Evolutionary conservation across 106 monocot genomes (phyloP), one percentile per base, ranked within the genome.

Genomic region (Cymbidium sinense): DNA sequence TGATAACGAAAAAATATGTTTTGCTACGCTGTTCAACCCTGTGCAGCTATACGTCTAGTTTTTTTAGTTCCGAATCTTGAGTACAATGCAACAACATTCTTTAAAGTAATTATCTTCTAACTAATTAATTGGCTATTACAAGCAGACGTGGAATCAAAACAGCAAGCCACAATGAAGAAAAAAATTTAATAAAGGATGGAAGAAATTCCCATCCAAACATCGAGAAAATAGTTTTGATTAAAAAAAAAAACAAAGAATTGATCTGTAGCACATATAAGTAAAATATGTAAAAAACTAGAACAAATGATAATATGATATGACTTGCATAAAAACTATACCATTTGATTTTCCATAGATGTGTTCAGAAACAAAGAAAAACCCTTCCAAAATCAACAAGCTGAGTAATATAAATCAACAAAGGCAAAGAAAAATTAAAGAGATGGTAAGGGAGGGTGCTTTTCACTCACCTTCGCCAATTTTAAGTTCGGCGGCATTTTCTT

Each of bases 401-500:
- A 33, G 33, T 31, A 67, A 67, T 67, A 67, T 29, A 67, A 67
- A 30, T 1, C 33, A 67, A 67, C 33, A 67, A 67, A 67, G 23
- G 23, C 23, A 23, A 58, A 21, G 33, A 11, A 67, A 25, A 29
- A 67, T 25, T 3, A 33, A 67, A 67, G 4, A 67, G 15, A 20
- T 71, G 71, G 30, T 71, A 21, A 36, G 33, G 34, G 37, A 36
- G 33, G 34, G 34, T 33, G 31, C 25, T 31, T 17, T 13, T 30
- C 65, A 36, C 78, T 37, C 31, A 95, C 92, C 90, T 39, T 95
- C 88, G 4, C 88, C 92, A 76, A 95, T 95, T 81, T 95, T 95
- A 44, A 95, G 92, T 70, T 95, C 95, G 0, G 92, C 90, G 0
- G 95, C 95, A 67, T 95, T 95, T 83, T 95, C 95, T 82, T 95